Conservation (phyloP, 2,329 filamentous ascomycete genomes). For the Geosmithia flava region DNA sequence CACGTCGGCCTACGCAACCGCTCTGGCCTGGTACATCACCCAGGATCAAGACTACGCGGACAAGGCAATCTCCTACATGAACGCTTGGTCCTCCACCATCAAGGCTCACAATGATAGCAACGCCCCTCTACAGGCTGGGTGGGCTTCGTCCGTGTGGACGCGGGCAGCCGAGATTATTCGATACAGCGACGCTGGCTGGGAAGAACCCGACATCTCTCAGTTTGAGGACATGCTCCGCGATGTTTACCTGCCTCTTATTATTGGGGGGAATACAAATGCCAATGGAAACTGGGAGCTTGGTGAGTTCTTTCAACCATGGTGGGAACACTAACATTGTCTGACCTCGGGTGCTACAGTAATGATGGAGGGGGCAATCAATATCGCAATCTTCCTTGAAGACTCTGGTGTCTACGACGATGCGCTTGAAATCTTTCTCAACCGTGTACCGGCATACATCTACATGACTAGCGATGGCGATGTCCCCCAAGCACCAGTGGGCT, state of each 20-base stretch:
- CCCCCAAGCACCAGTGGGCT: slow-evolving; percentile 1
- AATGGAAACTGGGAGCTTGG: slow-evolving; percentile 11
- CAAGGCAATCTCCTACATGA: slow-evolving; percentile 11
- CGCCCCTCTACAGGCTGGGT: slow-evolving; percentile 12
- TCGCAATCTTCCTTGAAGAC: slow-evolving; percentile 11
- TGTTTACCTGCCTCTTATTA: slow-evolving; percentile 10
- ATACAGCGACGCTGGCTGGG: slow-evolving; percentile 12
- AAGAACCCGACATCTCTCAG: slow-evolving; percentile 3
- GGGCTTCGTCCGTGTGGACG: slow-evolving; percentile 12
- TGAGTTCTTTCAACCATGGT: too few relatives aligned
- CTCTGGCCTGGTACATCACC: slow-evolving; percentile 11
- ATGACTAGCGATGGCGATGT: slow-evolving; percentile 7
- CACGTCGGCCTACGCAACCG: slow-evolving; percentile 11
- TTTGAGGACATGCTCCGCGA: slow-evolving; percentile 11
- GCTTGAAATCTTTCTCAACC: slow-evolving; percentile 7
- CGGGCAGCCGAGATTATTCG: slow-evolving; percentile 12
- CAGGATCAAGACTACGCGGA: slow-evolving; percentile 7
- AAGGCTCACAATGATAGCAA: slow-evolving; percentile 11
- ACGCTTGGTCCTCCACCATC: slow-evolving; percentile 10
- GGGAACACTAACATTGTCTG: background rate
- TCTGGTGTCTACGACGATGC: slow-evolving; percentile 7
- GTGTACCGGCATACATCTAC: slow-evolving; percentile 12
- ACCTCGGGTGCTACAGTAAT: background rate
- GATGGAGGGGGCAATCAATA: slow-evolving; percentile 9
- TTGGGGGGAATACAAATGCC: slow-evolving; percentile 5